A percentile compares a stretch with the other conserved stretches of the same genome.
Conservation (phyloP, 2,329 filamentous ascomycete genomes). For the Cordyceps farinosa region DNA sequence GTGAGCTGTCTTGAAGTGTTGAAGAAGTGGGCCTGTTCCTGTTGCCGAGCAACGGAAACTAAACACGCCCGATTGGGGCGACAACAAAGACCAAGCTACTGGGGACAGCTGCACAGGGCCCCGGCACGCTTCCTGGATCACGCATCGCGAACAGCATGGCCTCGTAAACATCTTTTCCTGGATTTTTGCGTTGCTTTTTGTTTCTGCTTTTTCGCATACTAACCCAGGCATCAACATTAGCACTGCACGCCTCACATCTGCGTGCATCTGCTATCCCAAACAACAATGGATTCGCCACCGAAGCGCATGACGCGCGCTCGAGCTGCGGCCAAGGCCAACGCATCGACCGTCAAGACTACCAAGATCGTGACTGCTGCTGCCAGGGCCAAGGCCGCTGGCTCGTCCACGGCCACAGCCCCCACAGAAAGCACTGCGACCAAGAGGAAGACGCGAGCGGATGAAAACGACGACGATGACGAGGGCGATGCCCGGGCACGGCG, state of each 20-base stretch:
- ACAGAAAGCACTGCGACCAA: constrained; percentile 36
- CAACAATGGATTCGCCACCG: constrained; percentile 55
- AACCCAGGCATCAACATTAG: constrained; percentile 19
- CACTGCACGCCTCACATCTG: constrained; percentile 19
- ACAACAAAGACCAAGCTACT: constrained; percentile 16
- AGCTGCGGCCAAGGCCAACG: constrained; percentile 40
- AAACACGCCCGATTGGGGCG: constrained; percentile 12
- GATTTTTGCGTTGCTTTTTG: constrained; percentile 22
- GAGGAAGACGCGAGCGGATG: constrained; percentile 54
- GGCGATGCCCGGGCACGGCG: constrained; percentile 26
- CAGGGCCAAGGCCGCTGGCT: constrained; percentile 41
- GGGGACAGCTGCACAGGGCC: not conserved
- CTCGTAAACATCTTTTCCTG: constrained; percentile 27
- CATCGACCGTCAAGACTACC: constrained; percentile 38
- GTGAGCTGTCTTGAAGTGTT: not conserved
- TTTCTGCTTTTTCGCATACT: constrained; percentile 23
- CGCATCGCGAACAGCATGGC: constrained; percentile 13
- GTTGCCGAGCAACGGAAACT: constrained; percentile 16
- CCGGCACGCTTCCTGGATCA: not conserved
- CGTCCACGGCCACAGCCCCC: constrained; percentile 28
- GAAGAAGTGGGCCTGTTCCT: not conserved
- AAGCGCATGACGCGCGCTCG: constrained; percentile 56
- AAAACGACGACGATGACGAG: constrained; percentile 44
- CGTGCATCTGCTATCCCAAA: constrained; percentile 17
- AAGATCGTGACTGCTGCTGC: constrained; percentile 48